Percentiles rank a stretch among this genome's conserved stretches.
These are phyloP conservation scores for Aspergillus brasiliensis DNA, from an alignment of 2,329 filamentous ascomycete species.

Conservation along the genomic window DNA sequence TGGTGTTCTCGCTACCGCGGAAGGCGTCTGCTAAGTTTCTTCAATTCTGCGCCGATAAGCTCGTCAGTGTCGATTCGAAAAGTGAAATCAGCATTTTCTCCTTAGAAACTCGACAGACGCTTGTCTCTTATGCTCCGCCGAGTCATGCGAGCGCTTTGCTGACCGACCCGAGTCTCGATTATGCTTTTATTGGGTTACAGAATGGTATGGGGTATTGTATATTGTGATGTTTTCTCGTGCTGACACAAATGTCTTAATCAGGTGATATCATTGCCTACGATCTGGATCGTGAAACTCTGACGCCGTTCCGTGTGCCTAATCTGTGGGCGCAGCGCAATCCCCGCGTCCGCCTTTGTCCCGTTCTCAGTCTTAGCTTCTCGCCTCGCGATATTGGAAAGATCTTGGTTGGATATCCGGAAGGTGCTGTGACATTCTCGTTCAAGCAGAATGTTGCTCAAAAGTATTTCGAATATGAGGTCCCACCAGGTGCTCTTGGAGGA, in stretches of 20 bases:
- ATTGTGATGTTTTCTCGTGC: background rate
- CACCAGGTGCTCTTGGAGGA: constrained; percentile 78
- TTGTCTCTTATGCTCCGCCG: constrained; percentile 73
- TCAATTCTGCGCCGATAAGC: constrained; percentile 82
- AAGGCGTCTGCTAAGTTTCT: constrained; percentile 74
- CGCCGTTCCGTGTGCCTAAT: constrained; percentile 81
- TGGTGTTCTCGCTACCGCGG: constrained; percentile 69
- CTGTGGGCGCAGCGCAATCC: constrained; percentile 78
- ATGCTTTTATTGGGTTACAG: constrained; percentile 81
- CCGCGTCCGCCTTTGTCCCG: constrained; percentile 62
- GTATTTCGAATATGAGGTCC: constrained; percentile 81
- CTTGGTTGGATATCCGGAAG: constrained; percentile 85
- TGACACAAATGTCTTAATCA: constrained; percentile 23
- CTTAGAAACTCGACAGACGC: constrained; percentile 66
- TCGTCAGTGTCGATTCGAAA: constrained; percentile 80
- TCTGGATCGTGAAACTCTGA: constrained; percentile 75
- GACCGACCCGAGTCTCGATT: constrained; percentile 89
- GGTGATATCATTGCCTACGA: constrained; percentile 91
- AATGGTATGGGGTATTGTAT: constrained; percentile 52
- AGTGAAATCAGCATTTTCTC: constrained; percentile 87
- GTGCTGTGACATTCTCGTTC: constrained; percentile 89
- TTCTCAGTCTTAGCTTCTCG: constrained; percentile 82
- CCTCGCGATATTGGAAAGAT: constrained; percentile 90
- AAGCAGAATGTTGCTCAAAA: constrained; percentile 80
- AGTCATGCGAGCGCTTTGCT: constrained; percentile 73